Evolutionary conservation across 768 basidiomycete species (phyloP), one percentile per base, ranked within the genome.

Genomic region (Dacryopinax primogenitus): DNA sequence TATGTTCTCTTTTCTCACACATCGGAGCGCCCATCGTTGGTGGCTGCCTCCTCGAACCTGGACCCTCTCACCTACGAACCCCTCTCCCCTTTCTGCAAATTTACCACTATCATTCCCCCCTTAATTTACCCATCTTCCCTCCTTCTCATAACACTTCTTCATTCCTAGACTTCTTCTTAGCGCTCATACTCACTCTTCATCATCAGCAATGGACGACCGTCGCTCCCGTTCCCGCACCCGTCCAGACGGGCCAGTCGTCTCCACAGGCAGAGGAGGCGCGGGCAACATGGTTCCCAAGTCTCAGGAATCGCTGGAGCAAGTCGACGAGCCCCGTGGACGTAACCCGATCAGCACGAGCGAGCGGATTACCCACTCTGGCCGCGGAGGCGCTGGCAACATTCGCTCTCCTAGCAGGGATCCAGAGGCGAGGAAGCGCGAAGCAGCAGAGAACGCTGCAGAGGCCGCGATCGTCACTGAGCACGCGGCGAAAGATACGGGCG

Each of bases 331-430:
- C 26, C 51, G 51, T 21, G 51, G 51, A 4, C 51, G 51, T 21
- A 30, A 58, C 15, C 13, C 32, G 4, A 44, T 4, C 51, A 32
- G 26, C 51, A 28, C 26, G 13, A 58, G 26, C 51, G 51, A 58
- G 7, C 51, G 51, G 26, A 32, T 76, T 18, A 75, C 72, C 36
- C 76, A 77, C 68, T 72, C 75, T 44, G 92, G 92, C 12, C 84
- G 90, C 62, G 91, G 92, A 30, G 92, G 92, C 16, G 82, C 82
- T 7, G 92, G 91, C 9, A 94, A 94, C 79, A 84, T 93, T 62
- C 84, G 88, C 65, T 87, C 89, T 1, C 85, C 85, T 0, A 89
- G 88, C 26, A 82, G 84, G 35, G 85, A 84, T 28, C 70, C 63
- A 13, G 65, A 62, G 62, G 74, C 66, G 62, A 61, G 64, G 21